Percentiles rank a stretch among this genome's conserved stretches.
phyloP scores from a whole-genome alignment of 1,284 basidiomycete species.

The Amylostereum chailletii region DNA sequence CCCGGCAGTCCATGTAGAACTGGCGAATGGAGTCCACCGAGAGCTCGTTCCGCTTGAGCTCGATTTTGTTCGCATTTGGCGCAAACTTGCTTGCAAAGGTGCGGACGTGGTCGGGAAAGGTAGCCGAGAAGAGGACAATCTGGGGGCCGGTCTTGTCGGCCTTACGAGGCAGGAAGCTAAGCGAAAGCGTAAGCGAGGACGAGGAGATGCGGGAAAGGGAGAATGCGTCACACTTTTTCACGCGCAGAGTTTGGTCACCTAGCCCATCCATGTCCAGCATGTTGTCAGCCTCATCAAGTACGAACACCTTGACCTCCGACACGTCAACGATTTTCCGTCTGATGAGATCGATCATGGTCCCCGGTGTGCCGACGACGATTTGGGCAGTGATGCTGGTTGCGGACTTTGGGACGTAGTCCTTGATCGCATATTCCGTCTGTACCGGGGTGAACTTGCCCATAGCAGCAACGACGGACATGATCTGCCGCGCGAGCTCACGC shows the following conservation, averaged over 20 bases:
- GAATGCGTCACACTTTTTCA: constrained; percentile 87
- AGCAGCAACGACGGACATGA: constrained; percentile 87
- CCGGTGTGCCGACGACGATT: constrained; percentile 93
- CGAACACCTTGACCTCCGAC: constrained; percentile 83
- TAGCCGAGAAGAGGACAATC: constrained; percentile 96
- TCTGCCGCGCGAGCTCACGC: constrained; percentile 94
- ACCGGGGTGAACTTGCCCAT: constrained; percentile 96
- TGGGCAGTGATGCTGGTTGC: constrained; percentile 79
- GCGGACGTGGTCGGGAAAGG: constrained; percentile 92
- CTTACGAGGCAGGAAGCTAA: constrained; percentile 55
- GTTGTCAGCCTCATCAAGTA: constrained; percentile 98
- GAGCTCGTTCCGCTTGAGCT: constrained; percentile 90
- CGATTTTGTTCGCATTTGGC: constrained; percentile 93
- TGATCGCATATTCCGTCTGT: constrained; percentile 92
- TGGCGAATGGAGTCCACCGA: constrained; percentile 94
- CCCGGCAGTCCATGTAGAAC: constrained; percentile 93
- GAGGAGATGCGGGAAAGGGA: not conserved
- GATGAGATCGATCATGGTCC: constrained; percentile 87
- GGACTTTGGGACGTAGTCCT: constrained; percentile 65
- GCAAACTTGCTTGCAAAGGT: constrained; percentile 89
- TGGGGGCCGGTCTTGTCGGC: constrained; percentile 55
- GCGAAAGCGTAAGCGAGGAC: constrained; percentile 7
- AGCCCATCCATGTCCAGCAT: constrained; percentile 96
- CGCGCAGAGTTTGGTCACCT: constrained; percentile 92
- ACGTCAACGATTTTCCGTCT: constrained; percentile 69